Evolutionary conservation across 1,139 yeast genomes (phyloP).

Genomic region (Hanseniaspora gamundiae): DNA sequence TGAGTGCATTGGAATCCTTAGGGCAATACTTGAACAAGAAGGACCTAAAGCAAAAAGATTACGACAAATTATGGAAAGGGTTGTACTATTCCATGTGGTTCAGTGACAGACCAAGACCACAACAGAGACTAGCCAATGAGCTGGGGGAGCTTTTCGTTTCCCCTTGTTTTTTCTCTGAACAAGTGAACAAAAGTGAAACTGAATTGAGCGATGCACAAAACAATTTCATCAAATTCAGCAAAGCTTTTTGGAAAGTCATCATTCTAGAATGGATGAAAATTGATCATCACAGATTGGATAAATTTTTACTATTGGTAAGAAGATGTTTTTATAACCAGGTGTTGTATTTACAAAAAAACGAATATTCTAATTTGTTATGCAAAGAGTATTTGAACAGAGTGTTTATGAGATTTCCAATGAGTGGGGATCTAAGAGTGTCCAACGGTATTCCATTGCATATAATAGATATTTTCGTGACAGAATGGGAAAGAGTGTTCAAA

Average conservation of each 20-base stretch:
- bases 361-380: constrained; percentile 46
- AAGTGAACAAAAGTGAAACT: constrained; percentile 10
- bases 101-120: constrained; percentile 86
- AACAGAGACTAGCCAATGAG: constrained; percentile 67
- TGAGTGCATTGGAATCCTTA: constrained; percentile 60
- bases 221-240: constrained; percentile 36
- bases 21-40: constrained; percentile 40
- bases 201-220: constrained; percentile 16
- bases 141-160: constrained; percentile 47
- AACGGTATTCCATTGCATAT: constrained; percentile 77
- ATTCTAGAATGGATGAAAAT: constrained; percentile 73
- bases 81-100: constrained; percentile 92
- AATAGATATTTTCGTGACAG: constrained; percentile 76
- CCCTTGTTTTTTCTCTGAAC: constrained; percentile 15
- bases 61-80: constrained; percentile 88
- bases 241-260: constrained; percentile 76
- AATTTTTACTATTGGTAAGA: constrained; percentile 71
- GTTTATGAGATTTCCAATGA: constrained; percentile 38
- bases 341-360: constrained; percentile 37
- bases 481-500: constrained; percentile 56
- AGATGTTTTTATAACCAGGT: constrained; percentile 59
- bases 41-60: constrained; percentile 37
- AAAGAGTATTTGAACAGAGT: constrained; percentile 29
- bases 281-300: constrained; percentile 82
- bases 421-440: constrained; percentile 50